Conservation (phyloP, 1,139 yeast genomes). For the Chernovozyma aurita region DNA sequence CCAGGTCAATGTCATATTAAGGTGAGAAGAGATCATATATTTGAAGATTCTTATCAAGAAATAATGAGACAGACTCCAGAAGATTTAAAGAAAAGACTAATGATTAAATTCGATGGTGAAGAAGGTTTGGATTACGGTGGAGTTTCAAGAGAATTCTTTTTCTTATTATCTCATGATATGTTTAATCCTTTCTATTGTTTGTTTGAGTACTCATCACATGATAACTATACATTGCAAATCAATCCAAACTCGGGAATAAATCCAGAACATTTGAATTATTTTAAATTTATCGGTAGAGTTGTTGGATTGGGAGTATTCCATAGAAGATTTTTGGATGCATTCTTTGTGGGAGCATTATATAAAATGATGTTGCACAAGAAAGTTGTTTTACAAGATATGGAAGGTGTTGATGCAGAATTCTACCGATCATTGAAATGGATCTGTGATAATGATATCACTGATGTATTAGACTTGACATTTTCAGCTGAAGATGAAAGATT, state of each 20-base stretch:
- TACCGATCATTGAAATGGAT: slow-evolving; percentile 95
- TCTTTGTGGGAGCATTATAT: slow-evolving; percentile 96
- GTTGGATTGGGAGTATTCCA: slow-evolving; percentile 98
- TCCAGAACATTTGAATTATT: slow-evolving; percentile 96
- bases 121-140: slow-evolving; percentile 99
- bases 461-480: slow-evolving; percentile 78
- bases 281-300: slow-evolving; percentile 96
- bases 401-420: slow-evolving; percentile 97
- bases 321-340: slow-evolving; percentile 94
- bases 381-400: slow-evolving; percentile 95
- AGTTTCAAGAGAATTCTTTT: slow-evolving; percentile 96
- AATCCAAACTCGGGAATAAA: slow-evolving; percentile 97
- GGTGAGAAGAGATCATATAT: slow-evolving; percentile 93
- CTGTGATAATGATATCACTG: slow-evolving; percentile 86
- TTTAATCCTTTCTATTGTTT: slow-evolving; percentile 96
- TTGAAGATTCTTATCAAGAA: slow-evolving; percentile 97
- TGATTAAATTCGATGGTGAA: slow-evolving; percentile 98
- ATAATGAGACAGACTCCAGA: slow-evolving; percentile 98
- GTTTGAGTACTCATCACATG: slow-evolving; percentile 96
- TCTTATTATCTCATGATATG: slow-evolving; percentile 94
- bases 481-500: slow-evolving; percentile 95
- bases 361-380: slow-evolving; percentile 96
- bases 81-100: slow-evolving; percentile 91
- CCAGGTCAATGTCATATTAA: slow-evolving; percentile 99
- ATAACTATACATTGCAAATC: slow-evolving; percentile 93